Base-by-base conservation (phyloP, 331 rosid genomes). In the Quercus lobata region DNA sequence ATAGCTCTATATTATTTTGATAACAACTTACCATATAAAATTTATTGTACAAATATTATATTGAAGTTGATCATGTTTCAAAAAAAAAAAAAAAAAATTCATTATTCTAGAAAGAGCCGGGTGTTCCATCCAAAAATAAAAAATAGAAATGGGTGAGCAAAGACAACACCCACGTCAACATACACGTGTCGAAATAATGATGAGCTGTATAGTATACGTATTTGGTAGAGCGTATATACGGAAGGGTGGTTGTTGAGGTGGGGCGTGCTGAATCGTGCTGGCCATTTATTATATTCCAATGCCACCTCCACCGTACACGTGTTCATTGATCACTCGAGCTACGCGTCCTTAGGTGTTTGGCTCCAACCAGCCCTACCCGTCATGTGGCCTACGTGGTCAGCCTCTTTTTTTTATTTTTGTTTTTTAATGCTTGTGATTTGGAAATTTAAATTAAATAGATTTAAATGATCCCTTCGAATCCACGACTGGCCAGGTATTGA, bases 221-320 rank as follows among this genome's bases (percentile, higher is more conserved):
- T 41, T 0, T 0, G 12, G 46, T 41, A 41, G 44, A 37, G 46
- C 84, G 91, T 90, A 88, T 83, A 81, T 88, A 90, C 87, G 81
- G 72, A 83, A 79, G 78, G 86, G 91, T 88, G 85, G 86, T 89
- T 79, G 89, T 85, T 89, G 96, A 89, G 97, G 83, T 95, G 99
- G 99, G 91, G 77, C 88, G 61, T 87, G 60, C 86, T 52, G 57
- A 74, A 82, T 90, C 84, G 86, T 76, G 91, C 85, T 81, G 89
- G 79, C 85, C 70, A 57, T 90, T 86, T 76, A 74, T 86, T 86
- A 41, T 87, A 83, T 88, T 90, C 85, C 37, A 54, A 44, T 19
- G 22, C 75, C 71, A 84, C 72, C 27, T 3, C 1, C 6, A 1
- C 90, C 94, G 86, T 84, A 74, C 96, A 88, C 96, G 93, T 93